Base-by-base conservation (phyloP, 2,329 filamentous ascomycete genomes). In the Cladophialophora yegresii region DNA sequence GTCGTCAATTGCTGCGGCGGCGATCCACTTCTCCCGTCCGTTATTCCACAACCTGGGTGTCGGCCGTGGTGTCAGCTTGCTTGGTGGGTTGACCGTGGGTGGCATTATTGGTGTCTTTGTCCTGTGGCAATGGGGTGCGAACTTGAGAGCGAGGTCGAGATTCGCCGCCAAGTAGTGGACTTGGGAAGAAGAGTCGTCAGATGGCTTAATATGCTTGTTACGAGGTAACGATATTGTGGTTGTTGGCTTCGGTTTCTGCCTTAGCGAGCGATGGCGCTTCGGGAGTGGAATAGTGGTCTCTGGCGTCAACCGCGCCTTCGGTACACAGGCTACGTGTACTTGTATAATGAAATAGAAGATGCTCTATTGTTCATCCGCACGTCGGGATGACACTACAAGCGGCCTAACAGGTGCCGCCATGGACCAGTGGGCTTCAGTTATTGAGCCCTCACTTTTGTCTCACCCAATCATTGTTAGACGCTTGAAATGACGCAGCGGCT, bases 81-180 rank as follows among this genome's bases (percentile, higher is more conserved):
- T 73, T 66, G 79, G 50, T 70, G 79, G 77, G 1, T 62, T 77
- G 67, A 76, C 72, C 55, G 73, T 76, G 3, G 72, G 73, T 60
- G 74, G 75, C 16, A 72, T 75, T 28, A 58, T 76, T 57, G 75
- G 75, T 22, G 74, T 77, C 32, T 75, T 71, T 58, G 54, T 70
- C 16, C 68, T 77, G 63, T 77, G 73, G 65, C 71, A 70, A 56
- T 73, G 71, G 61, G 75, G 75, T 36, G 69, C 68, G 12, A 70
- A 58, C 47, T 68, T 77, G 53, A 72, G 75, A 51, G 71, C 74
- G 45, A 65, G 72, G 66, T 74, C 72, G 43, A 74, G 72, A 63
- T 77, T 76, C 67, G 74, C 70, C n/a, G 66, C 62, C 13, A 66
- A 71, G 32, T 69, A 58, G 63, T 2, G 7, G 30, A 5, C 7